A percentile compares a stretch with the other conserved stretches of the same genome.
These are phyloP conservation scores for Arthromyces matolae DNA, from an alignment of 768 basidiomycete species.

Conservation along the genomic window DNA sequence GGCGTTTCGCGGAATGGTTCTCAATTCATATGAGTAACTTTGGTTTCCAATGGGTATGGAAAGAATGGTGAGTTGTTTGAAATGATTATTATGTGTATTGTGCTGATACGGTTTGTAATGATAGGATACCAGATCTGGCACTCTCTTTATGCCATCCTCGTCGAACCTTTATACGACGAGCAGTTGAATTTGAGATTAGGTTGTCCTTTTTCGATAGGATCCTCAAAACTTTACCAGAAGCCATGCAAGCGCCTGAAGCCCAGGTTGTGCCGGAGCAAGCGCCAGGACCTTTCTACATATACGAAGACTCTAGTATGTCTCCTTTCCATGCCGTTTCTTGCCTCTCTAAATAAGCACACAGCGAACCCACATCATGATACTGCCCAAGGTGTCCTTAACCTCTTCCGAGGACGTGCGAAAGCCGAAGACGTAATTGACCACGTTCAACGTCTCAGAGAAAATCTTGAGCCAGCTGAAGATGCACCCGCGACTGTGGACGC, in stretches of 20 bases:
- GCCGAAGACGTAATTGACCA: conserved; percentile 77
- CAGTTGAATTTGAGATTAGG: conserved; percentile 86
- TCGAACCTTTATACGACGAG: conserved; percentile 81
- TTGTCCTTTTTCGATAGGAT: conserved; percentile 93
- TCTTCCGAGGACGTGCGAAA: conserved; percentile 78
- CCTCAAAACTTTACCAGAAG: conserved; percentile 79
- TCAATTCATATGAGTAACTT: conserved; percentile 96
- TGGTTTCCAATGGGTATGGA: conserved; percentile 98
- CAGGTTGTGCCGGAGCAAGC: conserved; percentile 64
- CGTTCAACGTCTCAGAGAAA: conserved; percentile 64
- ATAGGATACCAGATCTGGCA: conserved; percentile 82
- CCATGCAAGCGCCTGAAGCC: conserved; percentile 66
- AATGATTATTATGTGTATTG: not conserved
- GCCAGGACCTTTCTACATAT: conserved; percentile 78
- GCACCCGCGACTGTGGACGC: conserved; percentile 58
- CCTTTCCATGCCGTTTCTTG: not conserved
- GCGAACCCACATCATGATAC: conserved; percentile 79
- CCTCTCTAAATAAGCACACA: conserved; percentile 24
- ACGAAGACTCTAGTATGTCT: conserved; percentile 70
- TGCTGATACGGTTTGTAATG: not conserved
- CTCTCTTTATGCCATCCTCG: conserved; percentile 78
- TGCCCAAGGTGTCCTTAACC: conserved; percentile 70
- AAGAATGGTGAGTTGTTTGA: conserved; percentile 77
- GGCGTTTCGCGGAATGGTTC: conserved; percentile 93
- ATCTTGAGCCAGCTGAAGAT: conserved; percentile 58